Evolutionary conservation across 2,329 filamentous ascomycete genomes (phyloP).

Genomic region (Epichloe sp.): DNA sequence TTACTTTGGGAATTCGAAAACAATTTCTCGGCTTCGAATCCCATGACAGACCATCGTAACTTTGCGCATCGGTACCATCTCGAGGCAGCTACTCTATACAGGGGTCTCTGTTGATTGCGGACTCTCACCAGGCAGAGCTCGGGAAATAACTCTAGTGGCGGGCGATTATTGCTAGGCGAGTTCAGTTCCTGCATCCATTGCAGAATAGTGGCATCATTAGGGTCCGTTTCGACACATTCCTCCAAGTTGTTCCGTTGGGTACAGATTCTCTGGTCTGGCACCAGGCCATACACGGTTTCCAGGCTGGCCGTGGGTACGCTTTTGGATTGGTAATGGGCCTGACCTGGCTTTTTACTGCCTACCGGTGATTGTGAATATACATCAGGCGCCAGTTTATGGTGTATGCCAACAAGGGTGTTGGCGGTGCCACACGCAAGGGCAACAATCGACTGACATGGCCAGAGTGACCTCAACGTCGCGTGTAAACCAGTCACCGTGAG

Average conservation of each 20-base stretch:
- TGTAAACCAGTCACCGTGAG: background rate
- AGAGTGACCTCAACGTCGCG: background rate
- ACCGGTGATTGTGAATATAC: background rate
- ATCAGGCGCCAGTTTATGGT: background rate
- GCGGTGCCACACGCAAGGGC: background rate
- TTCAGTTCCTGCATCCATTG: conserved; percentile 8
- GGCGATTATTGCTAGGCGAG: conserved; percentile 11
- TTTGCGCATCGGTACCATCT: conserved; percentile 16
- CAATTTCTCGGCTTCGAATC: conserved; percentile 14
- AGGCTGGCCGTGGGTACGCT: background rate
- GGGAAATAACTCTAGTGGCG: conserved; percentile 15
- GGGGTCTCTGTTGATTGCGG: conserved; percentile 6
- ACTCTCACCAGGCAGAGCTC: conserved; percentile 13
- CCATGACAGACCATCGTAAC: conserved; percentile 16
- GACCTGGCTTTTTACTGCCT: background rate
- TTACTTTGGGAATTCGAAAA: conserved; percentile 15
- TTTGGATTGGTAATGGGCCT: background rate
- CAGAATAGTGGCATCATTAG: background rate
- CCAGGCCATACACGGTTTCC: background rate
- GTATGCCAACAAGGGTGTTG: background rate
- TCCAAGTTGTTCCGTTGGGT: background rate
- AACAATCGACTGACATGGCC: background rate
- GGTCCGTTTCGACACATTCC: background rate
- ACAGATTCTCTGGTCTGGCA: background rate
- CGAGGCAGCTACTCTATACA: conserved; percentile 13